Evolutionary conservation across 1,139 yeast species (phyloP), one percentile per base, ranked within the genome.

Genomic region (Hansenula sp.): DNA sequence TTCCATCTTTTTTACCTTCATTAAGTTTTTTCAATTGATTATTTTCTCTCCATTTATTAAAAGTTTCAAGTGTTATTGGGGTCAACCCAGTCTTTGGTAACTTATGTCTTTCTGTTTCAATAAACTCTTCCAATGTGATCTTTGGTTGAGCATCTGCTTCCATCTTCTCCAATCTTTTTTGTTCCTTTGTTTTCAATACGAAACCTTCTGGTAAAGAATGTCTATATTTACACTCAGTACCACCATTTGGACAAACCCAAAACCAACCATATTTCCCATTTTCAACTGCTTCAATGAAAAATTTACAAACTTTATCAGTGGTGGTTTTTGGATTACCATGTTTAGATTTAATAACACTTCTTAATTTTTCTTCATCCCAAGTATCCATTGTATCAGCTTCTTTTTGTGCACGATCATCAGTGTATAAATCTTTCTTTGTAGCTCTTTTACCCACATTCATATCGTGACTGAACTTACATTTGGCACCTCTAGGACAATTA

Each of bases 231-330:
- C 99, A 94, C 43, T 79, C 83, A 52, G 83, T 81, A 48, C 96
- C 97, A 32, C 92, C 92, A 55, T 87, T 87, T 29, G 98, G 99
- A 69, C 99, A 92, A 26, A 77, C 76, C 99, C 98, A 92, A 66
- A 92, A 90, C 98, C 98, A 92, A 55, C 99, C 98, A 61, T 94
- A 92, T 62, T 92, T 90, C 43, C 95, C 94, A 59, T 89, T 89
- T 60, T 94, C 98, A 46, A 94, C 97, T 0, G 98, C 98, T 46
- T 89, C 96, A 54, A 92, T 86, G 67, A 94, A 94, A 64, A 65
- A 80, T 64, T 90, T 92, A 75, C 99, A 94, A 36, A 94, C 89
- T 51, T 77, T 94, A 49, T 92, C 97, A 2, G 99, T 94, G 22
- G 97, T 89, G 13, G 97, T 89, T 62, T 82, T 79, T 39, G 84